Conservation (phyloP, 495 filamentous ascomycete genomes). For the Acidiella bohemica region DNA sequence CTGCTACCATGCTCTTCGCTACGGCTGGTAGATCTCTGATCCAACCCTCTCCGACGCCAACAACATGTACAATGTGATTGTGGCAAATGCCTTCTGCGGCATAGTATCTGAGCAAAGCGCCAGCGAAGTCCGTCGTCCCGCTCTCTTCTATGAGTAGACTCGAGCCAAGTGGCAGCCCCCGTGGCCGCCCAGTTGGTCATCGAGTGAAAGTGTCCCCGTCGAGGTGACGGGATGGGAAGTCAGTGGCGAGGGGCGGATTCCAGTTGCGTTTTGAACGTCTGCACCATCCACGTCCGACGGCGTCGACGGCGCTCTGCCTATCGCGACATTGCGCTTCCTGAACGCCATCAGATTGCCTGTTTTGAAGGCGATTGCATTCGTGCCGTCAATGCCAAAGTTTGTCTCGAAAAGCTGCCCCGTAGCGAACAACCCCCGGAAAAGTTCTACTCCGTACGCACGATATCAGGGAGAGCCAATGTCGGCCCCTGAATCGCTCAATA, state of each 20-base stretch:
- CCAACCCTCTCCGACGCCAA: slow-evolving; percentile 71
- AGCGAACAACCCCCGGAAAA: too few relatives aligned
- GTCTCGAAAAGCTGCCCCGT: too few relatives aligned
- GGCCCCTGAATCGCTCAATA: too few relatives aligned
- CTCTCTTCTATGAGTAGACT: slow-evolving; percentile 76
- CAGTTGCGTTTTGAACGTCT: slow-evolving; percentile 1
- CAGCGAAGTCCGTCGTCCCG: slow-evolving; percentile 89
- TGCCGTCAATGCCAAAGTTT: too few relatives aligned
- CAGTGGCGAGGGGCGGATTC: slow-evolving; percentile 74
- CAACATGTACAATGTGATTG: slow-evolving; percentile 73
- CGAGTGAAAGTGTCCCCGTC: slow-evolving; percentile 73
- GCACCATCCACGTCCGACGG: neutral
- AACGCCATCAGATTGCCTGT: slow-evolving; percentile 57
- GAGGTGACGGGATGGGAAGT: slow-evolving; percentile 84
- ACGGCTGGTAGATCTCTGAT: slow-evolving; percentile 67
- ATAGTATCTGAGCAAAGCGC: slow-evolving; percentile 72
- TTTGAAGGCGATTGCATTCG: too few relatives aligned
- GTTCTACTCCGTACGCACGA: too few relatives aligned
- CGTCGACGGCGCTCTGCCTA: slow-evolving; percentile 30
- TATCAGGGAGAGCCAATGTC: too few relatives aligned
- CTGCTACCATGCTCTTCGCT: slow-evolving; percentile 31
- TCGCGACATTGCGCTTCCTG: slow-evolving; percentile 68
- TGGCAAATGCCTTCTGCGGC: slow-evolving; percentile 89
- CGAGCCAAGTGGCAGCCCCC: slow-evolving; percentile 73
- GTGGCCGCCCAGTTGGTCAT: slow-evolving; percentile 75